Conservation (phyloP, 139 green algal genomes). For the Pleodorina starrii region DNA sequence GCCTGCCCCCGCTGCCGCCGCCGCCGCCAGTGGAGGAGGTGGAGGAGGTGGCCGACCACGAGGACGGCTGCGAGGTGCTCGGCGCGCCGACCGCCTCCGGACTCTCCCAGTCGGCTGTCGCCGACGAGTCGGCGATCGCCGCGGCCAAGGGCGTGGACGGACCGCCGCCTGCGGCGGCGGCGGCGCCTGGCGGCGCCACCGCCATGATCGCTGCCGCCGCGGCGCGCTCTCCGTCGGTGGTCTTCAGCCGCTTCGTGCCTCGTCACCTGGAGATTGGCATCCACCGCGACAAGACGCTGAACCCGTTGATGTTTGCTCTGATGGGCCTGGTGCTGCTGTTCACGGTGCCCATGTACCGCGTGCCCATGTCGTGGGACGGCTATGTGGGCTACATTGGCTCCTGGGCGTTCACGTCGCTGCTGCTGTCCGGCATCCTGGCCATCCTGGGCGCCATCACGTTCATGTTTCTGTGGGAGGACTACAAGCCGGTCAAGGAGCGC, state of each 20-base stretch:
- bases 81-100: neutral
- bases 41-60: slow-evolving; percentile 6
- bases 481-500: slow-evolving; percentile 7
- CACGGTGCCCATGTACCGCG: slow-evolving; percentile 64
- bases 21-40: neutral
- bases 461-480: slow-evolving; percentile 59
- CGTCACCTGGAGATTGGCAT: slow-evolving; percentile 59
- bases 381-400: slow-evolving; percentile 62
- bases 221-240: neutral
- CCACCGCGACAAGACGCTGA: slow-evolving; percentile 46
- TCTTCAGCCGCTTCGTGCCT: neutral
- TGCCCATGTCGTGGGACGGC: slow-evolving; percentile 37
- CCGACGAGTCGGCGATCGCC: neutral
- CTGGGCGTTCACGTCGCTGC: slow-evolving; percentile 65
- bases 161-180: neutral
- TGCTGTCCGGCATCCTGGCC: slow-evolving; percentile 57
- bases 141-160: slow-evolving; percentile 4
- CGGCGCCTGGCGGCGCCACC: neutral
- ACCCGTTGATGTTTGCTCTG: neutral
- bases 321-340: slow-evolving; percentile 61
- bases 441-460: slow-evolving; percentile 50
- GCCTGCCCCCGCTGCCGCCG: neutral
- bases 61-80: neutral
- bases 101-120: neutral
- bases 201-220: neutral